These are phyloP conservation scores for Pyricularia sp. DNA, from an alignment of 2,329 filamentous ascomycete genomes.

Conservation along the genomic window DNA sequence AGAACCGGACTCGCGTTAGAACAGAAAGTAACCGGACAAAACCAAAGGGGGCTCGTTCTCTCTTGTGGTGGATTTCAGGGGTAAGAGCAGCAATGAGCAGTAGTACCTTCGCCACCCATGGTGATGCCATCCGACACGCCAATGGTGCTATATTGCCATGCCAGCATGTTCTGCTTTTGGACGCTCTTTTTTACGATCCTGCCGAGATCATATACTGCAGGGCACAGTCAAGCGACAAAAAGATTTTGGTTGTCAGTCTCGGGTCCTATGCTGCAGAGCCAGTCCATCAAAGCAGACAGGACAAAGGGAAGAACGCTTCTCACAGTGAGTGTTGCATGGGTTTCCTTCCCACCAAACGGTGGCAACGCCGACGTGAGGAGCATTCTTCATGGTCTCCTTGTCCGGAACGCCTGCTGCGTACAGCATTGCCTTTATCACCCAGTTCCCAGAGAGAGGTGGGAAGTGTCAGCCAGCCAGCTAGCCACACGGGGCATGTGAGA, in stretches of 20 bases:
- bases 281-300: neutral
- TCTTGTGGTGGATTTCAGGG: neutral
- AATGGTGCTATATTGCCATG: constrained; percentile 90
- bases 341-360: constrained; percentile 98
- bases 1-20: neutral
- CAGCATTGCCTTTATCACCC: constrained; percentile 67
- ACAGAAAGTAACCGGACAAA: neutral
- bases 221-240: neutral
- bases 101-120: constrained; percentile 81
- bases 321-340: constrained; percentile 64
- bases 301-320: constrained; percentile 10
- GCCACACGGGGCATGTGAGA: too few species aligned
- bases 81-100: neutral
- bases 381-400: constrained; percentile 76
- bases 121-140: constrained; percentile 87
- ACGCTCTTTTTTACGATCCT: constrained; percentile 80
- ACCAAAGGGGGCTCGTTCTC: neutral
- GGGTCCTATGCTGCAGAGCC: too few species aligned
- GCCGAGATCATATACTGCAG: constrained; percentile 68
- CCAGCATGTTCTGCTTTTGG: constrained; percentile 76
- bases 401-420: constrained; percentile 86
- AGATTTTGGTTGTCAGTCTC: neutral
- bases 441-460: neutral
- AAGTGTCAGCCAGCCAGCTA: neutral
- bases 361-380: constrained; percentile 82